Conservation (phyloP, 2,329 filamentous ascomycete species). For the Curvularia eragrostidis region DNA sequence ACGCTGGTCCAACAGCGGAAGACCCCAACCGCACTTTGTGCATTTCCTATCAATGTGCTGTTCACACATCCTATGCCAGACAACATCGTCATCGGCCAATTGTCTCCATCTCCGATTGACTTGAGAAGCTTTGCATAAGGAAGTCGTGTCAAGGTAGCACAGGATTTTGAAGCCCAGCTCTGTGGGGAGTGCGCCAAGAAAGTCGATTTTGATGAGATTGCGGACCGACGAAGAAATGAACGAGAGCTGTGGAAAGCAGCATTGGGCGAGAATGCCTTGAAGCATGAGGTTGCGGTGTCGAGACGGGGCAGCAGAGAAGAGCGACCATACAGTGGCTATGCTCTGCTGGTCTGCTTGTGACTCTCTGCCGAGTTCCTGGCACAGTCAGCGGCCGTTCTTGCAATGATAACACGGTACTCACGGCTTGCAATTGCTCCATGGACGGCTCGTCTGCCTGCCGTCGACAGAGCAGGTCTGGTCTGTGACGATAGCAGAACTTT, state of each 20-base stretch:
- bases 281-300: slow-evolving; percentile 97
- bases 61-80: slow-evolving; percentile 98
- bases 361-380: slow-evolving; percentile 79
- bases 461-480: slow-evolving; percentile 91
- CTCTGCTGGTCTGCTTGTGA: slow-evolving; percentile 88
- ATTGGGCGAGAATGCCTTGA: slow-evolving; percentile 93
- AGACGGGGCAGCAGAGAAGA: slow-evolving; percentile 93
- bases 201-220: slow-evolving; percentile 97
- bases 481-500: slow-evolving; percentile 94
- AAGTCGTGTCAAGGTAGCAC: slow-evolving; percentile 89
- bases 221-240: slow-evolving; percentile 89
- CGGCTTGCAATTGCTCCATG: slow-evolving; percentile 92
- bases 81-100: slow-evolving; percentile 94
- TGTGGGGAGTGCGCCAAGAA: slow-evolving; percentile 83
- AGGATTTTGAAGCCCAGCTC: slow-evolving; percentile 95
- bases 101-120: slow-evolving; percentile 88
- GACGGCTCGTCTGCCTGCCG: slow-evolving; percentile 92
- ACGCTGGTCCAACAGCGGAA: slow-evolving; percentile 89
- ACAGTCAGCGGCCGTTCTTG: slow-evolving; percentile 30
- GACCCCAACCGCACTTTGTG: slow-evolving; percentile 92
- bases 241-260: slow-evolving; percentile 96
- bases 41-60: slow-evolving; percentile 95
- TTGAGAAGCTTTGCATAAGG: slow-evolving; percentile 93
- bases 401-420: slow-evolving; percentile 54
- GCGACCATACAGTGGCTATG: slow-evolving; percentile 96